Evolutionary conservation across 208 protist genomes (phyloP).

Genomic region (Zelonia costaricensis): DNA sequence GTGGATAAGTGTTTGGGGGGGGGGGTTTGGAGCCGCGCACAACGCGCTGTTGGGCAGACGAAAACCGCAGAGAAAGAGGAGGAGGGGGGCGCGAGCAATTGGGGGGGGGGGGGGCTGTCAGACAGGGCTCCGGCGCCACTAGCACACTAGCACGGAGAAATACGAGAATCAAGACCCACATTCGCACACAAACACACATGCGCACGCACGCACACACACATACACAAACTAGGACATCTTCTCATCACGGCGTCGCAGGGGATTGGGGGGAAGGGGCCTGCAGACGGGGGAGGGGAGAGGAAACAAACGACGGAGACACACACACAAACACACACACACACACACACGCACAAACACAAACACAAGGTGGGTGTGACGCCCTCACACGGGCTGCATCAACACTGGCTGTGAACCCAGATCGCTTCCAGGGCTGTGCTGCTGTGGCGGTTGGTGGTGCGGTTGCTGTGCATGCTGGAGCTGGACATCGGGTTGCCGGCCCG

Average conservation of each 20-base stretch:
- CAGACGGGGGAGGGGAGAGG: not conserved
- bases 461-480: not conserved
- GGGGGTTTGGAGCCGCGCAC: no score
- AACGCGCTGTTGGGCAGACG: no score
- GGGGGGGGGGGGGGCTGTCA: no score
- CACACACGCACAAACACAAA: constrained; percentile 1
- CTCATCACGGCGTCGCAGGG: not conserved
- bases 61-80: no score
- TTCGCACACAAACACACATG: no score
- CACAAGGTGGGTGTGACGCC: not conserved
- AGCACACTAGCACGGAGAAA: no score
- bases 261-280: not conserved
- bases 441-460: constrained; percentile 4
- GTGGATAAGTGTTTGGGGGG: no score
- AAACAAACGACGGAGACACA: not conserved
- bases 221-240: no score
- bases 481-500: no score
- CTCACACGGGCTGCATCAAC: not conserved
- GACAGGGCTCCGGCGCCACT: no score
- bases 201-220: not conserved
- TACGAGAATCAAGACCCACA: no score
- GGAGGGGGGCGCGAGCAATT: no score
- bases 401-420: not conserved
- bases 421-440: constrained; percentile 27
- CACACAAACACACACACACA: constrained; percentile 7